Conservation (phyloP, 495 filamentous ascomycete genomes). For the Penicillium arizonense region DNA sequence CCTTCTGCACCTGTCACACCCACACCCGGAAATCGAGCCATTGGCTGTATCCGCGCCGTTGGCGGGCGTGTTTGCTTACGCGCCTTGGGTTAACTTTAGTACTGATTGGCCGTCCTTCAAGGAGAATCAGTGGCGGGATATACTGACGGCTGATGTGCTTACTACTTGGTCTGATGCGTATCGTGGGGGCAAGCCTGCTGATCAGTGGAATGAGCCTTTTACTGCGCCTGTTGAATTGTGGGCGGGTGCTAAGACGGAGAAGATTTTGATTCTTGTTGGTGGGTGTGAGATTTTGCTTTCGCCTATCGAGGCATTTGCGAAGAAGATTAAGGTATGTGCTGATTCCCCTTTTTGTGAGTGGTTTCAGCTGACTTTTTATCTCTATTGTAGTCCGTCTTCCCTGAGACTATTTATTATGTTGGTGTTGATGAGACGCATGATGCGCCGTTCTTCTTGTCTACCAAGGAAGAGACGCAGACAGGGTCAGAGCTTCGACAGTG, state of each 20-base stretch:
- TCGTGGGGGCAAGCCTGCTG: conserved; percentile 37
- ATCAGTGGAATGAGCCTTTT: conserved; percentile 56
- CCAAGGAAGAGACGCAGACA: conserved; percentile 26
- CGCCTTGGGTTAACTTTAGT: conserved; percentile 56
- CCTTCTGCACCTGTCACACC: conserved; percentile 59
- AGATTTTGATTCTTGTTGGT: conserved; percentile 53
- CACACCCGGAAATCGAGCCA: conserved; percentile 49
- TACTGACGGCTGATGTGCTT: conserved; percentile 31
- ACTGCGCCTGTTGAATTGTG: conserved; percentile 55
- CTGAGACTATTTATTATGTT: conserved; percentile 31
- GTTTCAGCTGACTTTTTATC: background rate
- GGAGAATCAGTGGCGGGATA: conserved; percentile 50
- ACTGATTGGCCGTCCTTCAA: conserved; percentile 35
- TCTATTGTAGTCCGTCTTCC: conserved; percentile 27
- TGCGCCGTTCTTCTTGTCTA: conserved; percentile 26
- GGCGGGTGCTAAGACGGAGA: conserved; percentile 42
- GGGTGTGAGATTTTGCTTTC: conserved; percentile 57
- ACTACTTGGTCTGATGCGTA: conserved; percentile 46
- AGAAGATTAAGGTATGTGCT: conserved; percentile 40
- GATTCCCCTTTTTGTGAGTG: background rate
- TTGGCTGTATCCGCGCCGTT: conserved; percentile 35
- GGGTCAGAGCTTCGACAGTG: conserved; percentile 27
- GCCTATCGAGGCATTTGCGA: conserved; percentile 49
- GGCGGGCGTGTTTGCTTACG: conserved; percentile 48
- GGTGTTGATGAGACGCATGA: conserved; percentile 37